Percentiles rank a stretch among this genome's conserved stretches.
Evolutionary conservation across 2,329 filamentous ascomycete genomes (phyloP).

Genomic region (Cytospora piceicola): DNA sequence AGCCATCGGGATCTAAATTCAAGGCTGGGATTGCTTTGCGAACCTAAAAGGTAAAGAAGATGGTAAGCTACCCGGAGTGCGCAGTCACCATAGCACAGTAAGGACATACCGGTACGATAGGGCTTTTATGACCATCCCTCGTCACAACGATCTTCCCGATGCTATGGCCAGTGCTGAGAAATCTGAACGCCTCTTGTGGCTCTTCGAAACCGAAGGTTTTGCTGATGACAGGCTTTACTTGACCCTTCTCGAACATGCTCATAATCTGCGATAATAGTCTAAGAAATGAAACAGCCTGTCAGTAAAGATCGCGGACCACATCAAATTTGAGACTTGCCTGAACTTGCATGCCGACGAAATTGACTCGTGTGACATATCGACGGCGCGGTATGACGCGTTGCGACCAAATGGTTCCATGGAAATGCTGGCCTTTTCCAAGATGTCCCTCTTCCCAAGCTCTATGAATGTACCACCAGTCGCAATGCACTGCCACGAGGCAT

Average conservation of each 20-base stretch:
- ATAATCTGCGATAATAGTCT: constrained; percentile 7
- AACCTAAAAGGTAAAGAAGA: no score
- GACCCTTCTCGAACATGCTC: constrained; percentile 19
- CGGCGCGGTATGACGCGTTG: constrained; percentile 17
- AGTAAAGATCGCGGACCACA: constrained; percentile 8
- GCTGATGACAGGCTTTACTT: constrained; percentile 31
- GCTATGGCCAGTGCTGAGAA: constrained; percentile 7
- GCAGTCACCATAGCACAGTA: constrained; percentile 1
- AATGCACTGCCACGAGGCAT: constrained; percentile 31
- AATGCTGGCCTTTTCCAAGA: constrained; percentile 30
- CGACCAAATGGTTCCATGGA: constrained; percentile 38
- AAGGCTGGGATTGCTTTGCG: not conserved
- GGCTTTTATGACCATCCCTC: not conserved
- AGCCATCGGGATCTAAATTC: constrained; percentile 25
- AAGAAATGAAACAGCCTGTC: not conserved
- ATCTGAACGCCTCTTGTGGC: constrained; percentile 7
- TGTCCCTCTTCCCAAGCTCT: constrained; percentile 28
- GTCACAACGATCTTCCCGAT: constrained; percentile 11
- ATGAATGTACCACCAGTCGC: constrained; percentile 38
- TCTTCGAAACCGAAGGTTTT: constrained; percentile 9
- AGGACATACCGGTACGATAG: constrained; percentile 6
- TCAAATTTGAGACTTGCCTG: no score
- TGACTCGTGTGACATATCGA: constrained; percentile 33
- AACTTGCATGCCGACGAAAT: no score
- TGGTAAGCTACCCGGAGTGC: not conserved